Base-by-base conservation (phyloP, 2,329 filamentous ascomycete species). In the Alternaria incomplexa region DNA sequence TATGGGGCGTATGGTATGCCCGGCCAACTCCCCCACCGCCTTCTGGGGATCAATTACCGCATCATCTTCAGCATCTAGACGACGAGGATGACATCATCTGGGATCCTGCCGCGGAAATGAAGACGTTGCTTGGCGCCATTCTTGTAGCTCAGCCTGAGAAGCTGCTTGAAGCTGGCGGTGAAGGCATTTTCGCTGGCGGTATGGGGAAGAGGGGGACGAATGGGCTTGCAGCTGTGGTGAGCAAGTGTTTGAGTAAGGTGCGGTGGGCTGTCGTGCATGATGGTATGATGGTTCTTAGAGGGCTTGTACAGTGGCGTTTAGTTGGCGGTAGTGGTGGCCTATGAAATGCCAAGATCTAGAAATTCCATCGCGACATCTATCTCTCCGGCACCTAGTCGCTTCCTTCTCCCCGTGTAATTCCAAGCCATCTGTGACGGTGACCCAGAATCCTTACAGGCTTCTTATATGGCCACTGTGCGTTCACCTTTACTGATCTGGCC, bases 191-290 rank as follows among this genome's bases (percentile, higher is more conserved):
- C 79, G 23, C 83, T 81, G 68, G 72, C 0, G 36, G 80, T 2
- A 77, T 81, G 15, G 84, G 84, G 0, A 83, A 83, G 58, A 83
- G 82, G 54, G 80, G 83, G 1, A 87, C 84, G 0, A 83, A 82
- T 17, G 86, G 86, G 0, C 63, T 90, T 48, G 85, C 86, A 0
- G 84, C 84, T 62, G 82, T 85, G 1, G 87, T 89, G 77, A 85
- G 85, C 3, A 83, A 85, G 67, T 82, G 84, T 36, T 69, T 90
- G 65, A 84, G 84, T 11, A 87, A 85, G 59, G 84, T 89, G 1
- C 72, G 88, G 55, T 90, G 88, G 88, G 87, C 86, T 0, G 86
- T 90, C 4, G 84, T 90, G 5, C 86, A 89, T 65, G 85, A 88
- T 69, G 87, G 85, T 0, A 87, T 88, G 79, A 84, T 86, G 65